Conservation (phyloP, 2,329 filamentous ascomycete genomes). For the Venturia effusa region DNA sequence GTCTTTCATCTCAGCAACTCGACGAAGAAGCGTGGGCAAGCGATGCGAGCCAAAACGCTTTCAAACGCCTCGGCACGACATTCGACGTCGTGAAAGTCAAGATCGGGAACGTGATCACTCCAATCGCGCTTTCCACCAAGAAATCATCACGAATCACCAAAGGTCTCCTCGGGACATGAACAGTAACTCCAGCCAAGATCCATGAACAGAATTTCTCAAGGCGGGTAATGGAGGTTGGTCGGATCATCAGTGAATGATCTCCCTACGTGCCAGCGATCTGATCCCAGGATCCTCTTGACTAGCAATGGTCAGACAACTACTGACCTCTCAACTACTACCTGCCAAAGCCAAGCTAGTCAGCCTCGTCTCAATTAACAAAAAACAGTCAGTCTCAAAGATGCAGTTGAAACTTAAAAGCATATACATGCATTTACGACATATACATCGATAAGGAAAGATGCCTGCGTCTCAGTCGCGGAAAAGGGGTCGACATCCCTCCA, state of each 20-base stretch:
- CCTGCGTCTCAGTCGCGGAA: too few relatives aligned
- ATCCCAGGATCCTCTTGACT: neutral
- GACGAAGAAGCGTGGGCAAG: conserved; percentile 2
- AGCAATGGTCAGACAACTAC: neutral
- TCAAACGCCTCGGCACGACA: conserved; percentile 17
- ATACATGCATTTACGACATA: too few relatives aligned
- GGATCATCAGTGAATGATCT: neutral
- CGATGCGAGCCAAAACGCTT: conserved; percentile 13
- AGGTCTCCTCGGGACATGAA: neutral
- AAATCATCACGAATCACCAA: neutral
- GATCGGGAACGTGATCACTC: conserved; percentile 27
- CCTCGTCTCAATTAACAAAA: neutral
- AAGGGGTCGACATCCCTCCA: too few relatives aligned
- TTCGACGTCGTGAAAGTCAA: conserved; percentile 37
- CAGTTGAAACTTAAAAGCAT: too few relatives aligned
- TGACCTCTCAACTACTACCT: too few relatives aligned
- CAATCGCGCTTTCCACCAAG: neutral
- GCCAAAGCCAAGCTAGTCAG: neutral
- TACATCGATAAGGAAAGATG: too few relatives aligned
- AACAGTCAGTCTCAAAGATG: too few relatives aligned
- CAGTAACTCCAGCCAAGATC: neutral
- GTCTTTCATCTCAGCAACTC: conserved; percentile 15
- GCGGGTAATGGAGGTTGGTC: neutral
- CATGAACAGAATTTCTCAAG: neutral
- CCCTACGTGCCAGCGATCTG: neutral